phyloP scores from a whole-genome alignment of 2,329 filamentous ascomycete genomes.

The Alternaria rosae region DNA sequence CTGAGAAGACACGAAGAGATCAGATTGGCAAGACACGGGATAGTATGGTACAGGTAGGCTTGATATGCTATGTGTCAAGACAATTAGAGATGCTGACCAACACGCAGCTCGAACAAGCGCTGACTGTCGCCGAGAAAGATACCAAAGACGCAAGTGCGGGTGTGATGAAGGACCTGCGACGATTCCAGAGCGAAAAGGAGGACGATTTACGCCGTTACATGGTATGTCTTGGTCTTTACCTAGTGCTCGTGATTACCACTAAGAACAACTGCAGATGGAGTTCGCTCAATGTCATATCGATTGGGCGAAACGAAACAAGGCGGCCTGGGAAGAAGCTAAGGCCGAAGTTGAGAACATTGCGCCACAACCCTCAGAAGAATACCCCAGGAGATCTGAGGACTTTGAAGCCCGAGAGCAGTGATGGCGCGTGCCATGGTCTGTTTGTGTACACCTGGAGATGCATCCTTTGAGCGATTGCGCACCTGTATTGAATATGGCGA shows the following conservation, averaged over 20 bases:
- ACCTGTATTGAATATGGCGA: neutral
- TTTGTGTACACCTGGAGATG: neutral
- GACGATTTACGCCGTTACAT: slow-evolving; percentile 93
- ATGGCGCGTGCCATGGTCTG: neutral
- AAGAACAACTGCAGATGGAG: slow-evolving; percentile 68
- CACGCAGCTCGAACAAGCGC: slow-evolving; percentile 79
- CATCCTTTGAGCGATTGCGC: neutral
- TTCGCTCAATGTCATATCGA: slow-evolving; percentile 93
- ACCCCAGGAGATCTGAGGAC: slow-evolving; percentile 25
- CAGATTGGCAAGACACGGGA: slow-evolving; percentile 96
- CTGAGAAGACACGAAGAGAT: slow-evolving; percentile 88
- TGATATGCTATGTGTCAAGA: neutral
- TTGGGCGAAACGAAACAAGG: slow-evolving; percentile 90
- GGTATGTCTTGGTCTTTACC: slow-evolving; percentile 65
- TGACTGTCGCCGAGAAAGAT: slow-evolving; percentile 86
- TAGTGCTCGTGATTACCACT: neutral
- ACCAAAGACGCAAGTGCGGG: slow-evolving; percentile 91
- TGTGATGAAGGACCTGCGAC: slow-evolving; percentile 85
- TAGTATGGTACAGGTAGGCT: slow-evolving; percentile 64
- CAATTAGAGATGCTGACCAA: neutral
- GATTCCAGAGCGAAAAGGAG: slow-evolving; percentile 96
- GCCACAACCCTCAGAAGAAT: slow-evolving; percentile 29
- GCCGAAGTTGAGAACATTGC: slow-evolving; percentile 89
- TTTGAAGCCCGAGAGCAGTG: slow-evolving; percentile 9
- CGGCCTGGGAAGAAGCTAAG: slow-evolving; percentile 91